Evolutionary conservation across 2,329 filamentous ascomycete species (phyloP).

Genomic region (Penicillium verrucosum): DNA sequence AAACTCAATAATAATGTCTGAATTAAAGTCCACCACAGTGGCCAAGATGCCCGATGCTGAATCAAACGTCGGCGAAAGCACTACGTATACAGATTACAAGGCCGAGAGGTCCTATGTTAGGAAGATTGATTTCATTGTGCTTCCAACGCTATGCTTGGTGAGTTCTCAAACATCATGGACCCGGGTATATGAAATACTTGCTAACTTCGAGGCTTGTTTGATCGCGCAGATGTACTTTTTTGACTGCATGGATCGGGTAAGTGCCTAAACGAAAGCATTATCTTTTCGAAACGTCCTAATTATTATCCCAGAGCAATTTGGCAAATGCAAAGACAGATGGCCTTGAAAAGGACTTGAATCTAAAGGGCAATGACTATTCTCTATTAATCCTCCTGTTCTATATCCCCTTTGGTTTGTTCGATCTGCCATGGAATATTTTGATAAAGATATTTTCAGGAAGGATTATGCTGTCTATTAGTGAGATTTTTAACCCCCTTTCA

Average conservation of each 20-base stretch:
- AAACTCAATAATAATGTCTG: not conserved
- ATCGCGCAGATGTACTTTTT: constrained; percentile 39
- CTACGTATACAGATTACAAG: constrained; percentile 29
- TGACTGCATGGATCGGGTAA: constrained; percentile 32
- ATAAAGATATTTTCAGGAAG: constrained; percentile 43
- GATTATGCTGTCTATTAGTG: constrained; percentile 38
- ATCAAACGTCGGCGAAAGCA: constrained; percentile 10
- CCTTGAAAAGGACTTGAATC: constrained; percentile 39
- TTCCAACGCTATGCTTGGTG: constrained; percentile 45
- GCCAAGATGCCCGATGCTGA: not conserved
- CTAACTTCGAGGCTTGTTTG: not conserved
- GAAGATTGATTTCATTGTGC: constrained; percentile 45
- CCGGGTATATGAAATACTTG: not conserved
- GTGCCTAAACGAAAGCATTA: not conserved
- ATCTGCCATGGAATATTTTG: constrained; percentile 47
- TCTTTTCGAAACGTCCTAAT: constrained; percentile 16
- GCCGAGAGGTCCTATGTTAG: constrained; percentile 37
- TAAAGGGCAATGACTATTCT: constrained; percentile 37
- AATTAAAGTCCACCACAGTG: not conserved
- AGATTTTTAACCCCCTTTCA: not conserved
- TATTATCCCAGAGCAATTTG: constrained; percentile 41
- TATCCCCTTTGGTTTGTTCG: constrained; percentile 50
- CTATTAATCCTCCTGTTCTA: constrained; percentile 49
- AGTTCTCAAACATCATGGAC: not conserved
- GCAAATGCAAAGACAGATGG: constrained; percentile 49